phyloP scores from a whole-genome alignment of 1,284 basidiomycete genomes.

The Malassezia furfur region DNA sequence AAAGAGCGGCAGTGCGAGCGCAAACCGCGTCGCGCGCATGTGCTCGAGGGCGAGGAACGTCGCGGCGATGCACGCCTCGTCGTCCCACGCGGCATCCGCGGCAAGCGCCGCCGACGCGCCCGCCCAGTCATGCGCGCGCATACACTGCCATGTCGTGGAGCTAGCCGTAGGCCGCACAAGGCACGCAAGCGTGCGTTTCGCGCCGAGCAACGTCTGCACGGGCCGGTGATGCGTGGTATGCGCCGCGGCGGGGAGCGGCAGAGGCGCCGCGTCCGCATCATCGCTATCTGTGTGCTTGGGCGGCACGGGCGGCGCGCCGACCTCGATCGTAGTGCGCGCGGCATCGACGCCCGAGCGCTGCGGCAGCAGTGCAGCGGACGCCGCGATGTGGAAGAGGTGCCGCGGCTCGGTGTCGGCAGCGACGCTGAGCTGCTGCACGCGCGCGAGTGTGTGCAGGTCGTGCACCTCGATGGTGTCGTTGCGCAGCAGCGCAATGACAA shows the following conservation, averaged over 20 bases:
- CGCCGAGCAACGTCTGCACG: not conserved
- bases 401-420: constrained; percentile 27
- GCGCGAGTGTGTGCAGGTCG: constrained; percentile 19
- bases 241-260: not conserved
- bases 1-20: constrained; percentile 16
- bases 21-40: constrained; percentile 22
- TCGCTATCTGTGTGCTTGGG: not conserved
- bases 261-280: not conserved
- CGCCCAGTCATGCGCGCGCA: not conserved
- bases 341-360: not conserved
- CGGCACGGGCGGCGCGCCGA: not conserved
- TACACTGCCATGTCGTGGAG: not conserved
- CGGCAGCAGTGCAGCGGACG: not conserved
- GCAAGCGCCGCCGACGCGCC: not conserved
- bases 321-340: not conserved
- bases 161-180: not conserved
- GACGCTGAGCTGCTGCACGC: constrained; percentile 23
- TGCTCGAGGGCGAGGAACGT: constrained; percentile 20
- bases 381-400: constrained; percentile 17
- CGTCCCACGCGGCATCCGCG: not conserved
- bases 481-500: constrained; percentile 35
- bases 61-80: not conserved
- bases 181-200: not conserved
- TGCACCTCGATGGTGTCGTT: constrained; percentile 42
- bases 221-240: not conserved